These are phyloP conservation scores for Paracamarosporium sp. DNA, from an alignment of 2,329 filamentous ascomycete genomes.

Conservation along the genomic window DNA sequence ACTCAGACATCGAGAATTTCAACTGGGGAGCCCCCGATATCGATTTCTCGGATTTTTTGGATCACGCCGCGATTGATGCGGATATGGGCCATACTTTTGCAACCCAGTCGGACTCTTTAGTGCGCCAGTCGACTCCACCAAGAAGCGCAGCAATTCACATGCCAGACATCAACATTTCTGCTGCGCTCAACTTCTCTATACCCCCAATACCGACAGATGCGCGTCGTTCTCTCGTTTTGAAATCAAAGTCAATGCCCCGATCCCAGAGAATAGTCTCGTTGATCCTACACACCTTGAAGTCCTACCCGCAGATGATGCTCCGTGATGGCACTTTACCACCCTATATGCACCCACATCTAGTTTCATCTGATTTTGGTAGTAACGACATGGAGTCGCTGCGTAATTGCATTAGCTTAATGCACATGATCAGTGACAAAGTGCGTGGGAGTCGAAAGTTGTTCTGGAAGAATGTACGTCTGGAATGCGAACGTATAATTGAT, in stretches of 20 bases:
- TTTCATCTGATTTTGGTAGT: constrained; percentile 26
- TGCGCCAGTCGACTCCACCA: constrained; percentile 19
- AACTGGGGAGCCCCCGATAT: constrained; percentile 25
- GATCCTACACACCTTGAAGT: constrained; percentile 51
- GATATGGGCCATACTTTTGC: constrained; percentile 16
- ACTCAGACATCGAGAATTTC: constrained; percentile 8
- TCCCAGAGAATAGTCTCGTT: constrained; percentile 44
- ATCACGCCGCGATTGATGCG: constrained; percentile 17
- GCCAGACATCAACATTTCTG: constrained; percentile 5
- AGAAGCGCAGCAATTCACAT: constrained; percentile 3
- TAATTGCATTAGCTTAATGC: constrained; percentile 52
- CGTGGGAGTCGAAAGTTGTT: constrained; percentile 50
- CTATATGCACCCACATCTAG: constrained; percentile 50
- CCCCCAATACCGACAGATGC: constrained; percentile 23
- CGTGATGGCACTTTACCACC: constrained; percentile 49
- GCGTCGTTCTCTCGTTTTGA: constrained; percentile 34
- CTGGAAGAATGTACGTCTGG: constrained; percentile 53
- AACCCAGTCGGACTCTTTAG: constrained; percentile 12
- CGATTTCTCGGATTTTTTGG: constrained; percentile 24
- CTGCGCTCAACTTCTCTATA: constrained; percentile 22
- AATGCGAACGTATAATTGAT: constrained; percentile 50
- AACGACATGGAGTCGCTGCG: constrained; percentile 45
- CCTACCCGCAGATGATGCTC: constrained; percentile 51
- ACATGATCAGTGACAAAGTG: constrained; percentile 46
- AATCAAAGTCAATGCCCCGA: constrained; percentile 30